Evolutionary conservation across 2,329 filamentous ascomycete species (phyloP), one percentile per base, ranked within the genome.

Genomic region (Talaromyces sp.): DNA sequence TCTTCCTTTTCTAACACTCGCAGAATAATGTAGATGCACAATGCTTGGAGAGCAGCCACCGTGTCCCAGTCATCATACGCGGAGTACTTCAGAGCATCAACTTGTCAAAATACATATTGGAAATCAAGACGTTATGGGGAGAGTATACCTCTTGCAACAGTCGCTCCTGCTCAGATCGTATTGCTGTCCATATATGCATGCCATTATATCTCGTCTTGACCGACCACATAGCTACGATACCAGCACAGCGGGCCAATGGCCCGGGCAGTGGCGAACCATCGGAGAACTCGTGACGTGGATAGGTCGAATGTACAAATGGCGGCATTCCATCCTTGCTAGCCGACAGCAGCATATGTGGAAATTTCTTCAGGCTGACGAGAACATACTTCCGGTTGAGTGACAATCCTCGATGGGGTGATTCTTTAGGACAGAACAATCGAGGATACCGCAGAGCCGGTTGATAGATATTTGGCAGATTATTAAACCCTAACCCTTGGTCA

Each of bases 91-190:
- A 31, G 16, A 35, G 50, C 11, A 50, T 14, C 40, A 16, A 8
- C 23, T 25, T 16, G 5, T 48, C 42, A 48, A 33, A 48, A 23
- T 25, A 3, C 8, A 8, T 57, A 12, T 18, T 16, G 16, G 39
- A 35, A 40, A 37, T 9, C n/a, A 9, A 23, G 6, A 2, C 0
- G 2, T 8, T 48, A 9, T 12, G 42, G 14, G n/a, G n/a, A 18
- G 18, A 12, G 16, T 12, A 37, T 25, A 60, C 58, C 16, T 60
- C n/a, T 37, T 52, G 18, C 11, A 50, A 50, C n/a, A 60, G 2
- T 21, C 58, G 58, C 21, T 60, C 58, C 58, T 60, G 58, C 58
- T 60, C 58, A 28, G 44, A 52, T 16, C 58, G 58, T 37, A 60
- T 60, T 50, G 44, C 58, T 39, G 14, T 60, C 58, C 58, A 60